These are phyloP conservation scores for Geotrichum phurueaensis DNA, from an alignment of 1,139 yeast species.

Conservation along the genomic window DNA sequence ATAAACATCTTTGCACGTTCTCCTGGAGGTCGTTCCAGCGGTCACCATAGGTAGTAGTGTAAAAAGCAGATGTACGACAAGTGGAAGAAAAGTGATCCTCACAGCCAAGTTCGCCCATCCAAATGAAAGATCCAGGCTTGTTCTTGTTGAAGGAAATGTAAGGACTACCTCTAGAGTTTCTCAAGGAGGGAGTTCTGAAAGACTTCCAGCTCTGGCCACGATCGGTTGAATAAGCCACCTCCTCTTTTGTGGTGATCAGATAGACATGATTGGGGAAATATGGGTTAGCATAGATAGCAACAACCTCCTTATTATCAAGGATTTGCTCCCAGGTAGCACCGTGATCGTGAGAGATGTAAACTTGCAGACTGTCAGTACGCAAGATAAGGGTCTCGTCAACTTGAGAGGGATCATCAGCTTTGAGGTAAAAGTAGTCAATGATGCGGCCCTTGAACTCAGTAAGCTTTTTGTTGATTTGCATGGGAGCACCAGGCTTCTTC, in stretches of 20 bases:
- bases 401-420: slow-evolving; percentile 35
- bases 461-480: not conserved
- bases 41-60: slow-evolving; percentile 50
- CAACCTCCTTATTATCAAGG: slow-evolving; percentile 45
- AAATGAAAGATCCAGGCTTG: slow-evolving; percentile 55
- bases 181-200: slow-evolving; percentile 47
- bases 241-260: slow-evolving; percentile 46
- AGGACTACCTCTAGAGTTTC: slow-evolving; percentile 35
- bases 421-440: slow-evolving; percentile 53
- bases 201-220: slow-evolving; percentile 56
- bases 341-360: slow-evolving; percentile 71
- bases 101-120: slow-evolving; percentile 62
- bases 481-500: slow-evolving; percentile 12
- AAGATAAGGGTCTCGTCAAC: slow-evolving; percentile 70
- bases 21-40: slow-evolving; percentile 50
- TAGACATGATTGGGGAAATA: slow-evolving; percentile 59
- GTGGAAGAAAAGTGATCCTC: slow-evolving; percentile 38
- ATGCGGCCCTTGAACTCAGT: slow-evolving; percentile 41
- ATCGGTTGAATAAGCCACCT: slow-evolving; percentile 54
- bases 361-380: slow-evolving; percentile 46
- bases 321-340: slow-evolving; percentile 56
- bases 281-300: slow-evolving; percentile 55
- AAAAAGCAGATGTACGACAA: slow-evolving; percentile 54
- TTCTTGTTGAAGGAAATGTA: slow-evolving; percentile 54
- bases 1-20: slow-evolving; percentile 58